phyloP scores from a whole-genome alignment of 2,329 filamentous ascomycete species.

The Dryadomyces quercus-mongolicae region DNA sequence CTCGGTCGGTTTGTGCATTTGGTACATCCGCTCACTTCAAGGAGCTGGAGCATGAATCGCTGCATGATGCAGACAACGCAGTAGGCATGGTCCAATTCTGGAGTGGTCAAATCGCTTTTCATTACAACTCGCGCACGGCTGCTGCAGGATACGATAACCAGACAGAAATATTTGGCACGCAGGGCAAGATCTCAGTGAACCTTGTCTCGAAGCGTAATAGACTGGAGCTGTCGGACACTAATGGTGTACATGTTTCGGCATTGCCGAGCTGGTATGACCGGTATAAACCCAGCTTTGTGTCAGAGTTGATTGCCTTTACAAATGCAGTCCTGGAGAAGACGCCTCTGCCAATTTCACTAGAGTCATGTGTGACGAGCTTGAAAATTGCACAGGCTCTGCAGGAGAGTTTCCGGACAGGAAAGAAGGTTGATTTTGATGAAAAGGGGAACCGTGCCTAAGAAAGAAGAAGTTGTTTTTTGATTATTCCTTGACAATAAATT shows the following conservation, averaged over 20 bases:
- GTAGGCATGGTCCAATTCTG: conserved; percentile 5
- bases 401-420: not conserved
- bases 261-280: conserved; percentile 2
- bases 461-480: no score
- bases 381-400: not conserved
- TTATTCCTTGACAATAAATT: no score
- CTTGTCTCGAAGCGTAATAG: not conserved
- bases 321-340: not conserved
- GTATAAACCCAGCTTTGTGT: not conserved
- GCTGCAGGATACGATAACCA: conserved; percentile 1
- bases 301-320: conserved; percentile 4
- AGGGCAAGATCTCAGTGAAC: conserved; percentile 3
- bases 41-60: not conserved
- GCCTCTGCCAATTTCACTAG: not conserved
- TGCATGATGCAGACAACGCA: conserved; percentile 3
- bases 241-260: not conserved
- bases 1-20: not conserved
- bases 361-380: not conserved
- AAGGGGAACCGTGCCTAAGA: no score
- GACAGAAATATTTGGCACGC: conserved; percentile 4
- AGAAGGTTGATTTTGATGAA: conserved; percentile 3
- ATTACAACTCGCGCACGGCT: conserved; percentile 4
- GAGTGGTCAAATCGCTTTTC: not conserved
- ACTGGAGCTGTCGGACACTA: not conserved
- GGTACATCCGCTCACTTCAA: not conserved